Evolutionary conservation across 306 rosid species (phyloP).

Genomic region (Psophocarpus tetragonolobus): DNA sequence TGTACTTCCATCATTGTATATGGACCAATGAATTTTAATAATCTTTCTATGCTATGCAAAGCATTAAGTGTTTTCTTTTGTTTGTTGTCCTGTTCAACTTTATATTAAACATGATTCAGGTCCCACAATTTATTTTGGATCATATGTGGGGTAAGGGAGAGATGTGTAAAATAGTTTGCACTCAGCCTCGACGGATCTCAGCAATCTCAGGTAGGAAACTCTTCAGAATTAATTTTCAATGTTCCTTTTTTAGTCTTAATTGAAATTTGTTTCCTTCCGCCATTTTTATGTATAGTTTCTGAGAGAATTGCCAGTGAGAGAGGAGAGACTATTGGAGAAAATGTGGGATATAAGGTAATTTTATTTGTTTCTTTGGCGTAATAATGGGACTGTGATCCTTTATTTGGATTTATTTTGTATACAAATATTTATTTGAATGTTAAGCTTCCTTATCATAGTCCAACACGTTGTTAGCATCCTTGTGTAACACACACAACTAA

Average conservation of each 20-base stretch:
- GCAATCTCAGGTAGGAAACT: conserved; percentile 75
- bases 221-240: neutral
- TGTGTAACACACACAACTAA: neutral
- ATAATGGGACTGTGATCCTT: neutral
- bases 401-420: conserved; percentile 4
- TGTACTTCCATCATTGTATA: conserved; percentile 14
- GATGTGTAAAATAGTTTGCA: conserved; percentile 82
- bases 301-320: conserved; percentile 89
- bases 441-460: neutral
- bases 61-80: conserved; percentile 1
- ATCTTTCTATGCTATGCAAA: conserved; percentile 32
- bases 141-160: conserved; percentile 84
- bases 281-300: conserved; percentile 61
- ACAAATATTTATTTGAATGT: neutral
- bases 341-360: conserved; percentile 93
- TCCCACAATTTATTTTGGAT: conserved; percentile 91
- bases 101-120: conserved; percentile 56
- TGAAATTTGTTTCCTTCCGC: conserved; percentile 24
- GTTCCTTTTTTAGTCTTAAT: conserved; percentile 15
- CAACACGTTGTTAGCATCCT: neutral
- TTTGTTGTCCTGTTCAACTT: conserved; percentile 14
- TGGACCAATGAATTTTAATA: conserved; percentile 16
- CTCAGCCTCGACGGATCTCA: conserved; percentile 98
- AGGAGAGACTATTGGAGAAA: conserved; percentile 73
- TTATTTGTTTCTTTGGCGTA: conserved; percentile 32